Evolutionary conservation across 805 yeast genomes (phyloP).

Genomic region (Candida suzukii): DNA sequence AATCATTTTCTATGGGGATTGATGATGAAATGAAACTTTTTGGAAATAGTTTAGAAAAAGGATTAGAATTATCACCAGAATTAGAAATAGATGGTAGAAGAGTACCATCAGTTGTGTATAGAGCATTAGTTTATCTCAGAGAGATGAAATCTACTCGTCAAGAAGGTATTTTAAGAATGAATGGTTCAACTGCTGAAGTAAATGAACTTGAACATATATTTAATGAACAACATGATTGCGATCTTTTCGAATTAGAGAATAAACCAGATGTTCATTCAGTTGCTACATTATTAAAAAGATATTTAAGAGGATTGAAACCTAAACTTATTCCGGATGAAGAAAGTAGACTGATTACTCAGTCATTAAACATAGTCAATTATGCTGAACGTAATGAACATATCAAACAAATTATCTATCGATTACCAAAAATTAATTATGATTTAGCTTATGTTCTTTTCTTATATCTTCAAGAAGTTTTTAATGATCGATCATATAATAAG

Average conservation of each 20-base stretch:
- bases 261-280: slow-evolving; percentile 76
- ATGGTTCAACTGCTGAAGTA: slow-evolving; percentile 80
- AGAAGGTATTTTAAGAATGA: slow-evolving; percentile 86
- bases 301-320: slow-evolving; percentile 69
- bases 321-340: slow-evolving; percentile 53
- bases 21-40: slow-evolving; percentile 38
- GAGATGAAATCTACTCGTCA: slow-evolving; percentile 68
- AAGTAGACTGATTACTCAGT: too few relatives aligned
- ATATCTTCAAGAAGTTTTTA: slow-evolving; percentile 57
- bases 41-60: slow-evolving; percentile 54
- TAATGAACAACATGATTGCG: slow-evolving; percentile 62
- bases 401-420: slow-evolving; percentile 27
- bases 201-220: slow-evolving; percentile 61
- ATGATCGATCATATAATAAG: slow-evolving; percentile 57
- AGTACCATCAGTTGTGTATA: slow-evolving; percentile 69
- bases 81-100: slow-evolving; percentile 32
- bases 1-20: background rate
- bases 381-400: slow-evolving; percentile 17
- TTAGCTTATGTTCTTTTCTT: slow-evolving; percentile 60
- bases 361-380: slow-evolving; percentile 21
- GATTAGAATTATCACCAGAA: slow-evolving; percentile 44
- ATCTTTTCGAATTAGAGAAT: slow-evolving; percentile 40
- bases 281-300: slow-evolving; percentile 79
- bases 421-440: slow-evolving; percentile 53
- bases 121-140: slow-evolving; percentile 66